phyloP scores from a whole-genome alignment of 2,329 filamentous ascomycete genomes.

The Pseudogymnoascus sp. region DNA sequence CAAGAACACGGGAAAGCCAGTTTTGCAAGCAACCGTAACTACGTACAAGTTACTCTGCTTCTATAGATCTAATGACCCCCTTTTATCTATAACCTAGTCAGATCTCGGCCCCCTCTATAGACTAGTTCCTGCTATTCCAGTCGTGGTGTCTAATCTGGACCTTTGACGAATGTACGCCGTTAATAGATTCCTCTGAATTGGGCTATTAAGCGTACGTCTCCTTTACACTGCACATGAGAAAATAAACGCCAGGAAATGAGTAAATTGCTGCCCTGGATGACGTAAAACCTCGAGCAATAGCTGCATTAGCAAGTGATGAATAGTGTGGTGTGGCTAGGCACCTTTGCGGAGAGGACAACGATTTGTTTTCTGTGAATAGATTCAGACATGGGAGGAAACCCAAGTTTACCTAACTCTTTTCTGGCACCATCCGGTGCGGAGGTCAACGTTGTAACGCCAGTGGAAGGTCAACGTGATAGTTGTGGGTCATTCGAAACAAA shows the following conservation, averaged over 20 bases:
- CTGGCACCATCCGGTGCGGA: background rate
- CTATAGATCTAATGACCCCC: background rate
- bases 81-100: background rate
- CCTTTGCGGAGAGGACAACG: background rate
- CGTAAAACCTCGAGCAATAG: background rate
- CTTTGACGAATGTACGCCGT: background rate
- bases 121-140: background rate
- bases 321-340: background rate
- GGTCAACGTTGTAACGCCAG: background rate
- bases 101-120: background rate
- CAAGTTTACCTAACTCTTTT: background rate
- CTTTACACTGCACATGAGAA: background rate
- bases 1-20: background rate
- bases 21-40: background rate
- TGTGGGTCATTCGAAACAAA: background rate
- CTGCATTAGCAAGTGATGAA: background rate
- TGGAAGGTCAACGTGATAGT: background rate
- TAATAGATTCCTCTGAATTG: background rate
- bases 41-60: background rate
- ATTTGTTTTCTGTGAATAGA: background rate
- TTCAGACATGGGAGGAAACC: background rate
- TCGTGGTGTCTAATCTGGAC: background rate
- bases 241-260: background rate
- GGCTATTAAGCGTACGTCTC: background rate
- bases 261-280: background rate